phyloP scores from a whole-genome alignment of 2,329 filamentous ascomycete species.

The Thermoascus crustaceus region DNA sequence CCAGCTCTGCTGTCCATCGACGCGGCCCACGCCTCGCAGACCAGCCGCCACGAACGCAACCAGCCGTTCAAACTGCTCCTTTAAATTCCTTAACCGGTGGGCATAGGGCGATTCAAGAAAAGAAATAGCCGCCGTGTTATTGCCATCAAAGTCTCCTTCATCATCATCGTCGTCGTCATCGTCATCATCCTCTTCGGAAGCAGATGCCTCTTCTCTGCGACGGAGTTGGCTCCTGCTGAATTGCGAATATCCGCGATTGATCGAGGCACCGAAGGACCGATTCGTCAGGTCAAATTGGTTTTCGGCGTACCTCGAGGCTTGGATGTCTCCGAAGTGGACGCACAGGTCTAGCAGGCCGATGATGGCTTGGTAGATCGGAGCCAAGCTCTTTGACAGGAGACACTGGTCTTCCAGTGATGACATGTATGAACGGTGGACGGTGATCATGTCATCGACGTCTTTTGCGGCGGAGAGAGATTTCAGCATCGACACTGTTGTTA shows the following conservation, averaged over 20 bases:
- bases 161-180: slow-evolving; percentile 26
- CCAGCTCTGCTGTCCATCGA: slow-evolving; percentile 64
- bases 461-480: slow-evolving; percentile 50
- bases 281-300: slow-evolving; percentile 31
- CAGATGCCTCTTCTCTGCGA: slow-evolving; percentile 15
- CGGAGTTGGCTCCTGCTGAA: slow-evolving; percentile 7
- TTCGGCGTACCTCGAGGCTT: slow-evolving; percentile 34
- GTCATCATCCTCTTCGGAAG: slow-evolving; percentile 16
- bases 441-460: slow-evolving; percentile 76
- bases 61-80: slow-evolving; percentile 55
- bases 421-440: slow-evolving; percentile 57
- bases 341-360: slow-evolving; percentile 70
- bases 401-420: slow-evolving; percentile 58
- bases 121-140: slow-evolving; percentile 31
- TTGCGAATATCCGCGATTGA: not conserved
- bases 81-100: slow-evolving; percentile 49
- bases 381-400: slow-evolving; percentile 59
- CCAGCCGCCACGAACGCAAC: slow-evolving; percentile 65
- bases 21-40: slow-evolving; percentile 65
- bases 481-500: slow-evolving; percentile 50
- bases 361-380: slow-evolving; percentile 63
- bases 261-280: slow-evolving; percentile 10
- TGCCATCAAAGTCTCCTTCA: slow-evolving; percentile 30
- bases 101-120: slow-evolving; percentile 39
- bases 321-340: slow-evolving; percentile 58